phyloP scores from a whole-genome alignment of 2,329 filamentous ascomycete genomes.

The Ceratocystiopsis sp. region DNA sequence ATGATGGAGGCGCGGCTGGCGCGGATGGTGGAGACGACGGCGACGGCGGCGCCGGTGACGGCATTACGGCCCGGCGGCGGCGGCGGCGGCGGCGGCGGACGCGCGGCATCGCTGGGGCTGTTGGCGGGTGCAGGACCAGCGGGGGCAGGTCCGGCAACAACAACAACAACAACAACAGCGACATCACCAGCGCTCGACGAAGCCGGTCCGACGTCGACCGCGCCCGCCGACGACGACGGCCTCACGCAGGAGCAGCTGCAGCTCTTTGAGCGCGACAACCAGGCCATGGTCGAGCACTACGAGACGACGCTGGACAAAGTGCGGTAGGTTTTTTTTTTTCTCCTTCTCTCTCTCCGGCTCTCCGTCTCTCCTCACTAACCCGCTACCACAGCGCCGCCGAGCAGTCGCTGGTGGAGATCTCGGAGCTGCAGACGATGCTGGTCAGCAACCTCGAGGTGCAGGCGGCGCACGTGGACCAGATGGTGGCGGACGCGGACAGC shows the following conservation, averaged over 20 bases:
- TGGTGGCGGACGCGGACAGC: conserved; percentile 66
- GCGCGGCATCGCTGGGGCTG: too few relatives aligned
- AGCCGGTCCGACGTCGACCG: too few relatives aligned
- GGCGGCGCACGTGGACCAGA: conserved; percentile 72
- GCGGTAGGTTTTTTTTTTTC: conserved; percentile 40
- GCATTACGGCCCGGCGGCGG: too few relatives aligned
- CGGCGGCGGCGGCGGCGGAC: too few relatives aligned
- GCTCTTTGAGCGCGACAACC: conserved; percentile 84
- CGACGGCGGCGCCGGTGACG: neutral
- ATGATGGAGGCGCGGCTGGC: conserved; percentile 89
- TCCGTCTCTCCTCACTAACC: neutral
- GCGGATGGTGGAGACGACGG: conserved; percentile 67
- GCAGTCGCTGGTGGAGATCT: conserved; percentile 80
- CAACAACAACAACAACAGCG: too few relatives aligned
- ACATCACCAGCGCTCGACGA: conserved; percentile 4
- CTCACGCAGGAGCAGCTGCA: conserved; percentile 76
- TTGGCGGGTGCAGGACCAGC: too few relatives aligned
- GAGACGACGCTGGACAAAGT: conserved; percentile 91
- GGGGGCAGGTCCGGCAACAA: too few relatives aligned
- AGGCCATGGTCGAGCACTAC: conserved; percentile 83
- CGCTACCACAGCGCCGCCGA: conserved; percentile 52
- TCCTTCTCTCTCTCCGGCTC: neutral
- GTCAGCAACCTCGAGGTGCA: conserved; percentile 74
- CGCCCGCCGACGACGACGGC: too few relatives aligned
- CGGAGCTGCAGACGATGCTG: conserved; percentile 77